phyloP scores from a whole-genome alignment of 2,329 filamentous ascomycete genomes.

The Phialophora expanda region DNA sequence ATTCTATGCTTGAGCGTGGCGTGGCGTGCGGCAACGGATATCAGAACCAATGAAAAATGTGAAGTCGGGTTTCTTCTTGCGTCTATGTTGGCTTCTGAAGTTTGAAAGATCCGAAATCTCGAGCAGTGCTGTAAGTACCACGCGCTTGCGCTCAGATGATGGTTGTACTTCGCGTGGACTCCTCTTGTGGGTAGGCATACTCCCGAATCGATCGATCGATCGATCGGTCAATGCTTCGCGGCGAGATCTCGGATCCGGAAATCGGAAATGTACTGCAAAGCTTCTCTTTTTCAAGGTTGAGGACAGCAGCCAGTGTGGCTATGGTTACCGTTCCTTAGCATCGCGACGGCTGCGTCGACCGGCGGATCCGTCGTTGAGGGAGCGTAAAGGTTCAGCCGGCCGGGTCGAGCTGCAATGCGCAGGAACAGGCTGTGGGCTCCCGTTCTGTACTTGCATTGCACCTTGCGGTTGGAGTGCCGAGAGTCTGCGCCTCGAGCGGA shows the following conservation, averaged over 20 bases:
- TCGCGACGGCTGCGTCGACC: neutral
- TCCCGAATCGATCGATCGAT: neutral
- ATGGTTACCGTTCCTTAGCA: neutral
- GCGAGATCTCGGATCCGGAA: neutral
- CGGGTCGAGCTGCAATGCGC: neutral
- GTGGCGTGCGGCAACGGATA: neutral
- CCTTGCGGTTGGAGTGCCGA: neutral
- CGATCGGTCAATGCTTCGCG: neutral
- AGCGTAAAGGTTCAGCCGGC: neutral
- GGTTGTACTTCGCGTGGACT: neutral
- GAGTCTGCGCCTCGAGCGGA: neutral
- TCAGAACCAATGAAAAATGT: neutral
- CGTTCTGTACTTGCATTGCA: neutral
- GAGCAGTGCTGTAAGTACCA: neutral
- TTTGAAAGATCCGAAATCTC: neutral
- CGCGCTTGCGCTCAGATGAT: neutral
- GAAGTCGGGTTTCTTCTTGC: neutral
- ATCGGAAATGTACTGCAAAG: neutral
- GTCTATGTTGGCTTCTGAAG: neutral
- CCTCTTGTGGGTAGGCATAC: neutral
- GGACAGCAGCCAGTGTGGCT: neutral
- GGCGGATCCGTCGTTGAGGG: neutral
- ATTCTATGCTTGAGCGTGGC: neutral
- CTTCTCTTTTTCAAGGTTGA: neutral
- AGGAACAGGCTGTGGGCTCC: neutral